Evolutionary conservation across 169 alveolate genomes (phyloP).

Genomic region (Plasmodium fragile): DNA sequence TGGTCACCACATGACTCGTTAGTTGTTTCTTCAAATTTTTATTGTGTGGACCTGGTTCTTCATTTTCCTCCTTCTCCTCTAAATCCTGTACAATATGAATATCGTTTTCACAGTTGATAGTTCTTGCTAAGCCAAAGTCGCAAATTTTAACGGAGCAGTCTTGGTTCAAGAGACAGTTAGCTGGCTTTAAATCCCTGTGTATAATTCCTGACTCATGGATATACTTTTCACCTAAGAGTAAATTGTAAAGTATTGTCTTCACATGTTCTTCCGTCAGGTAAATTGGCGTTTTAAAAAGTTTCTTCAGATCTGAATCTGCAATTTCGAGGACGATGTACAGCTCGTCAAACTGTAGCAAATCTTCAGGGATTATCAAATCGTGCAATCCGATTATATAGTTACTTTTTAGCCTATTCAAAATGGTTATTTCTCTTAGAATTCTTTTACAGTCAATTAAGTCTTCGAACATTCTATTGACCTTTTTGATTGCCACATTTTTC

Average conservation of each 20-base stretch:
- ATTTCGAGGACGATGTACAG: constrained; percentile 97
- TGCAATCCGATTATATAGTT: constrained; percentile 92
- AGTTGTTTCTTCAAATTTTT: constrained; percentile 92
- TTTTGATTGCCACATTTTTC: constrained; percentile 95
- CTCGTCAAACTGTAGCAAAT: constrained; percentile 93
- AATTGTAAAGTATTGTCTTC: constrained; percentile 92
- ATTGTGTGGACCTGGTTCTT: constrained; percentile 78
- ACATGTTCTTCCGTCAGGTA: constrained; percentile 95
- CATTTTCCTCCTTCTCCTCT: constrained; percentile 76
- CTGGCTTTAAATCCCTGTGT: constrained; percentile 99
- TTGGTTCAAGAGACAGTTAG: constrained; percentile 96
- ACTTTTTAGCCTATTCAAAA: constrained; percentile 93
- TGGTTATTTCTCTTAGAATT: constrained; percentile 95
- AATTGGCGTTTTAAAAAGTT: constrained; percentile 94
- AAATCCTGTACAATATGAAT: constrained; percentile 44
- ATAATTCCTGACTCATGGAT: constrained; percentile 96
- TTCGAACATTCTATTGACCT: constrained; percentile 95
- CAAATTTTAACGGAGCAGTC: constrained; percentile 98
- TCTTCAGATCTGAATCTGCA: constrained; percentile 98
- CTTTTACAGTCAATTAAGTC: constrained; percentile 97
- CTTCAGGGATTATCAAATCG: constrained; percentile 94
- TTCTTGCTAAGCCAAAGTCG: constrained; percentile 98
- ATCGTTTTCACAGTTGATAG: constrained; percentile 77
- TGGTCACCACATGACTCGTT: constrained; percentile 98
- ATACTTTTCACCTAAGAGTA: constrained; percentile 95